Base-by-base conservation (phyloP, 805 yeast genomes). In the Myxozyma vanderwaltii region DNA sequence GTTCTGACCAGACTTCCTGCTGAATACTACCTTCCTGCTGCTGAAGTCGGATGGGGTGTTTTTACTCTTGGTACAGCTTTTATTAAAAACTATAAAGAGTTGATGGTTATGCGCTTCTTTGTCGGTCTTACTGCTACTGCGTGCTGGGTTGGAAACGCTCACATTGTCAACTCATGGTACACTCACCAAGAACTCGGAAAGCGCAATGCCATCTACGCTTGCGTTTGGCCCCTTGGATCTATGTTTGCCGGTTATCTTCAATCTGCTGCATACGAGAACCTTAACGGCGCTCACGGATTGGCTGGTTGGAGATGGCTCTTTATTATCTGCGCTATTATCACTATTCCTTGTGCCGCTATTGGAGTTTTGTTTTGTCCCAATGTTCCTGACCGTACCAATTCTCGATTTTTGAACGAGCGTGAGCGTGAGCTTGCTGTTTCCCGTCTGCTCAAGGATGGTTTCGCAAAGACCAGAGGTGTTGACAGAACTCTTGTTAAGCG, bases 281-380 rank as follows among this genome's bases (percentile, higher is more conserved):
- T 86, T 63, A 72, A 77, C 54, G 88, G 86, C 35, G 73, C 68
- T 8, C 67, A 70, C 46, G 89, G 89, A 0, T 72, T 81, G 13
- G 77, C 76, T 6, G 84, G 88, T 12, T 86, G 90, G 90, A 77
- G 85, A 75, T 86, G 90, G 90, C 81, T 84, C 67, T 86, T 84
- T 67, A 81, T 86, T 46, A 78, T 86, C 62, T 88, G 85, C 69
- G 85, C 86, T 13, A 68, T 82, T 51, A 79, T 86, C 48, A 82
- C 86, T 4, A 68, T 85, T 29, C 82, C 77, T 1, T 81, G 86
- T 44, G 87, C 86, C 6, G 4, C 85, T 7, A 62, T 82, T 53
- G 88, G 87, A 0, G 76, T 78, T 56, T 81, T 80, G 66, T 65
- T 77, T 67, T 72, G 84, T 58, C 91, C 90, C 6, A 90, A 89